Evolutionary conservation across 2,329 filamentous ascomycete genomes (phyloP).

Genomic region (Lojkania enalia): DNA sequence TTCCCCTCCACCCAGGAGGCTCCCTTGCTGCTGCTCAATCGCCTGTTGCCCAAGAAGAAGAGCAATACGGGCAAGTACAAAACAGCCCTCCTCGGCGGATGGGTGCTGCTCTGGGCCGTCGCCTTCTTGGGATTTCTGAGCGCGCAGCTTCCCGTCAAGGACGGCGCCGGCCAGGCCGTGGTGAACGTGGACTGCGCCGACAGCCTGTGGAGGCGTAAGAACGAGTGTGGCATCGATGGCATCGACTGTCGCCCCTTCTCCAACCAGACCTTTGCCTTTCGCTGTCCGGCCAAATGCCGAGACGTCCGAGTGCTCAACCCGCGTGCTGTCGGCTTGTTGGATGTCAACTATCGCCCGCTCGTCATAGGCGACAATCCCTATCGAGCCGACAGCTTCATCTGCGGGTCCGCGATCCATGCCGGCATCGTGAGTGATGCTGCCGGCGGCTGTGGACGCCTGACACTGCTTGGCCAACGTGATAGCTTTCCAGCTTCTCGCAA

Average conservation of each 20-base stretch:
- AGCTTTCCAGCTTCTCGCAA: constrained; percentile 64
- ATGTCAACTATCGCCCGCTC: constrained; percentile 59
- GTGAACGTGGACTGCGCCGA: constrained; percentile 68
- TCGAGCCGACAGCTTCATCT: constrained; percentile 89
- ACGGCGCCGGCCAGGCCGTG: constrained; percentile 68
- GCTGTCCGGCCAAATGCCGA: constrained; percentile 72
- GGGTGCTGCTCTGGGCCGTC: constrained; percentile 67
- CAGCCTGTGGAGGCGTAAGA: constrained; percentile 71
- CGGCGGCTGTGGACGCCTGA: constrained; percentile 81
- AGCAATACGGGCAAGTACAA: constrained; percentile 62
- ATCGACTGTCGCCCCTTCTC: constrained; percentile 74
- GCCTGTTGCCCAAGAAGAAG: constrained; percentile 58
- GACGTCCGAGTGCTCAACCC: constrained; percentile 68
- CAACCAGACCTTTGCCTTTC: constrained; percentile 69
- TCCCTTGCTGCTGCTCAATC: constrained; percentile 64
- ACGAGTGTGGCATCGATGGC: constrained; percentile 73
- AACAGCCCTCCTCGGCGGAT: constrained; percentile 57
- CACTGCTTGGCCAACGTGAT: constrained; percentile 67
- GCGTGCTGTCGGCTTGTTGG: constrained; percentile 70
- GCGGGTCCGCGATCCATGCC: constrained; percentile 81
- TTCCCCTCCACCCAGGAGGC: constrained; percentile 68
- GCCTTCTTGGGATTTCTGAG: constrained; percentile 68
- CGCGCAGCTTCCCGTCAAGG: constrained; percentile 58
- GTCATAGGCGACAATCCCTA: constrained; percentile 68
- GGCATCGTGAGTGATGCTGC: constrained; percentile 69